These are phyloP conservation scores for Musa troglodytarum DNA, from an alignment of 176 grass and related monocot genomes.

Conservation along the genomic window DNA sequence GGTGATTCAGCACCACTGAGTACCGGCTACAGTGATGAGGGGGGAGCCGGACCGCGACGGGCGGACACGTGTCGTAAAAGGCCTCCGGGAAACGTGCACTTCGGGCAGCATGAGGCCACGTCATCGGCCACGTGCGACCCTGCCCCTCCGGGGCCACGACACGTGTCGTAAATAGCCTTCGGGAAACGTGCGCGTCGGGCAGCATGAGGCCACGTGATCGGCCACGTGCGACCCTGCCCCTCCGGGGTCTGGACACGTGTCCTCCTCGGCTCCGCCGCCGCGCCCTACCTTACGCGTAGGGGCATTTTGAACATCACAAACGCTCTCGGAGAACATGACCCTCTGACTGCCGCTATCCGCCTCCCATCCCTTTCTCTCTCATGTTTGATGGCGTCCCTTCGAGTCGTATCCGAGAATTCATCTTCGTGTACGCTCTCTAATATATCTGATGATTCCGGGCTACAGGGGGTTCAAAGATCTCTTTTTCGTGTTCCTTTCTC, in stretches of 20 bases:
- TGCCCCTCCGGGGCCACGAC: not conserved
- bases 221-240: not conserved
- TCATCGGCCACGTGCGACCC: not conserved
- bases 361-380: not conserved
- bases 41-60: not conserved
- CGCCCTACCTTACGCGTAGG: not conserved
- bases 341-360: not conserved
- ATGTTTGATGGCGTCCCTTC: not conserved
- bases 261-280: not conserved
- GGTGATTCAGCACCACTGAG: not conserved
- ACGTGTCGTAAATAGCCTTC: too few relatives aligned
- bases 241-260: not conserved
- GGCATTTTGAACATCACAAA: slow-evolving; percentile 6
- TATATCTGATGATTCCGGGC: not conserved
- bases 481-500: not conserved
- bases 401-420: not conserved
- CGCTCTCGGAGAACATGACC: not conserved
- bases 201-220: too few relatives aligned
- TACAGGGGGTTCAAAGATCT: not conserved
- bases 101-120: not conserved
- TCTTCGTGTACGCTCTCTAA: not conserved
- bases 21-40: not conserved
- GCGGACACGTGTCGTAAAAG: not conserved
- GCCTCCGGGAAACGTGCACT: not conserved
- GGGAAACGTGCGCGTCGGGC: too few relatives aligned